A percentile compares a stretch with the other conserved stretches of the same genome.
These are phyloP conservation scores for Albugo candida DNA, from an alignment of 352 stramenopile species.

Conservation along the genomic window DNA sequence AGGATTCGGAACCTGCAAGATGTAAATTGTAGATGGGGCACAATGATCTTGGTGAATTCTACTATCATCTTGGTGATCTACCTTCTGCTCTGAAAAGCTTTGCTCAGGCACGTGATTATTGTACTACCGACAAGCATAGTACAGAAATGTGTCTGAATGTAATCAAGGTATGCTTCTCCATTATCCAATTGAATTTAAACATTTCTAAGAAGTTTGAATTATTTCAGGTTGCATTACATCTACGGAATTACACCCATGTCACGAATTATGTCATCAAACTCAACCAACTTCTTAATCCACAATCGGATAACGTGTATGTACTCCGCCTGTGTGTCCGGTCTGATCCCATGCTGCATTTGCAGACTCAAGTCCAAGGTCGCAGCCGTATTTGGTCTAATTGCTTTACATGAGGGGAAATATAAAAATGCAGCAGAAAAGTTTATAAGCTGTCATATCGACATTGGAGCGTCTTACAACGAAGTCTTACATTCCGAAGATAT, in stretches of 20 bases:
- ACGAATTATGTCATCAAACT: slow-evolving; percentile 78
- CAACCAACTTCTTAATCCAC: slow-evolving; percentile 46
- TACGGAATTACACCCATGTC: slow-evolving; percentile 71
- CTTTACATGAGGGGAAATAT: slow-evolving; percentile 67
- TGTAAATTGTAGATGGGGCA: slow-evolving; percentile 45
- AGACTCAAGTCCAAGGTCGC: slow-evolving; percentile 72
- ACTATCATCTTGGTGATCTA: slow-evolving; percentile 67
- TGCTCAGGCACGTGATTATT: slow-evolving; percentile 76
- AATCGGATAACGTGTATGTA: slow-evolving; percentile 47
- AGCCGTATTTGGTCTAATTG: slow-evolving; percentile 53
- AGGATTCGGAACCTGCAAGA: background rate
- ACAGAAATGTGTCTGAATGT: slow-evolving; percentile 82
- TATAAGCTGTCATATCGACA: slow-evolving; percentile 59
- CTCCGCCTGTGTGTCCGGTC: background rate
- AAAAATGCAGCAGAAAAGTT: slow-evolving; percentile 57
- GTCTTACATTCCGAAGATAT: slow-evolving; percentile 76
- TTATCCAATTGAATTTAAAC: background rate
- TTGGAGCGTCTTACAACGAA: slow-evolving; percentile 64
- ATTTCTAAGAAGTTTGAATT: background rate
- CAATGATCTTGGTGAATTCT: slow-evolving; percentile 77
- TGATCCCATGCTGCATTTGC: slow-evolving; percentile 1
- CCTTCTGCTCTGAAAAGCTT: slow-evolving; percentile 65
- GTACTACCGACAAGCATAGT: slow-evolving; percentile 79
- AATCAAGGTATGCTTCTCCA: slow-evolving; percentile 33
- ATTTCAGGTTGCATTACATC: slow-evolving; percentile 44